Base-by-base conservation (phyloP, 225 moss, liverwort and hornwort genomes). In the Bryoerythrophyllum caledonicum region DNA sequence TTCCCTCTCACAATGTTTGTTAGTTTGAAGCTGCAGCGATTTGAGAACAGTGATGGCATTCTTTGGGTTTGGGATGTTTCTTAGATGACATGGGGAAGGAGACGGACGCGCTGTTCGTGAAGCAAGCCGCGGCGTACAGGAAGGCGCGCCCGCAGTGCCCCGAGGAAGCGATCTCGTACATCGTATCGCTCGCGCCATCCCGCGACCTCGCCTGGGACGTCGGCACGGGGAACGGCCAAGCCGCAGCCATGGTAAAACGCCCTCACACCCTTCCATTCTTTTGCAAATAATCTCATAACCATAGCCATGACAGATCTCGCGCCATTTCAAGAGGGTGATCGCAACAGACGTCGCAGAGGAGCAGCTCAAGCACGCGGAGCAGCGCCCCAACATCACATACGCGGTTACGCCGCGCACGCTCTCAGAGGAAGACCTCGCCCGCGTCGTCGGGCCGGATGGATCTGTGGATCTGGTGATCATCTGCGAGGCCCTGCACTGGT, bases 331-430 rank as follows among this genome's bases (percentile, higher is more conserved):
- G 63, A 85, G 85, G 63, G 90, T 94, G 4, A 68, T 92, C 1
- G 94, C 94, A 13, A 94, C 94, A 30, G 94, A 94, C 53, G 87
- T 92, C n/a, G 83, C 87, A 4, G 78, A 54, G 55, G 78, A 81
- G 65, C 94, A 94, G 70, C 74, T 94, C 32, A 51, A 77, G 38
- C 41, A 85, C 16, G 94, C 89, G 6, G 67, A 67, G 63, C 82
- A 71, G 44, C 62, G 62, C 28, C 79, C 82, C 23, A 89, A 86
- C 54, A 75, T 94, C 63, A 83, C 83, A 0, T 94, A 94, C 78
- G 34, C 62, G 19, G 74, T 54, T 54, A 89, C 89, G 19, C 68
- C 89, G 23, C 21, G 74, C 24, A 72, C 74, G 0, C 82, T 89
- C 26, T 78, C 90, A 1, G 15, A 20, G n/a, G 79, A 85, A 17